phyloP scores from a whole-genome alignment of 345 rosid species.

The Ricinus communis region DNA sequence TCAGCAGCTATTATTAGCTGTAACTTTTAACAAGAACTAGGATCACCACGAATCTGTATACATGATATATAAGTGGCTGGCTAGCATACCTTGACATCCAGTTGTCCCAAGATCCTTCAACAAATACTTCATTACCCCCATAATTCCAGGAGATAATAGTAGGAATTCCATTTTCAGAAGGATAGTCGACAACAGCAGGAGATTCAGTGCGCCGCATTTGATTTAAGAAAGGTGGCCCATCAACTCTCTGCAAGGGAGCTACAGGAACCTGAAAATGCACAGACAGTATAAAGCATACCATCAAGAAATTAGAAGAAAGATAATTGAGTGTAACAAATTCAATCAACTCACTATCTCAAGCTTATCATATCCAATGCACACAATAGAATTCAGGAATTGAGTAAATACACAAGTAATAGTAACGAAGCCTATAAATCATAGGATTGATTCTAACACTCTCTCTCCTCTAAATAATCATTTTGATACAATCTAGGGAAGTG shows the following conservation, averaged over 20 bases:
- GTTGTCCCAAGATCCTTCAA: constrained; percentile 96
- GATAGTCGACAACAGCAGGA: constrained; percentile 38
- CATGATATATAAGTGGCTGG: not conserved
- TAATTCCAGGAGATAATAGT: constrained; percentile 74
- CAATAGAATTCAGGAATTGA: not conserved
- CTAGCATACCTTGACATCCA: constrained; percentile 68
- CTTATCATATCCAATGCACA: not conserved
- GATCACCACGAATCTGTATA: not conserved
- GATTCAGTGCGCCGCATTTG: constrained; percentile 55
- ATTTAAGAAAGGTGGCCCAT: constrained; percentile 41
- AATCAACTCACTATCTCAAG: no score
- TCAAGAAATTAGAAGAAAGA: not conserved
- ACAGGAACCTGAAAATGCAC: constrained; percentile 54
- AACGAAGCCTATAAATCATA: not conserved
- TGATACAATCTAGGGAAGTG: not conserved
- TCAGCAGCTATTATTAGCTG: not conserved
- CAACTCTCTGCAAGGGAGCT: constrained; percentile 58
- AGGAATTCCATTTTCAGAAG: constrained; percentile 69
- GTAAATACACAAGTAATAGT: not conserved
- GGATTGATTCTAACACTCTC: not conserved
- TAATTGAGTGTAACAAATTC: constrained; percentile 2
- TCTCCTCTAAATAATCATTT: not conserved
- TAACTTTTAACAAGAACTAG: no score
- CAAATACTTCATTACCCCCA: constrained; percentile 82
- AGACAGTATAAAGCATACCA: not conserved